Conservation (phyloP, 2,329 filamentous ascomycete genomes). For the Hypoxylon sp. region DNA sequence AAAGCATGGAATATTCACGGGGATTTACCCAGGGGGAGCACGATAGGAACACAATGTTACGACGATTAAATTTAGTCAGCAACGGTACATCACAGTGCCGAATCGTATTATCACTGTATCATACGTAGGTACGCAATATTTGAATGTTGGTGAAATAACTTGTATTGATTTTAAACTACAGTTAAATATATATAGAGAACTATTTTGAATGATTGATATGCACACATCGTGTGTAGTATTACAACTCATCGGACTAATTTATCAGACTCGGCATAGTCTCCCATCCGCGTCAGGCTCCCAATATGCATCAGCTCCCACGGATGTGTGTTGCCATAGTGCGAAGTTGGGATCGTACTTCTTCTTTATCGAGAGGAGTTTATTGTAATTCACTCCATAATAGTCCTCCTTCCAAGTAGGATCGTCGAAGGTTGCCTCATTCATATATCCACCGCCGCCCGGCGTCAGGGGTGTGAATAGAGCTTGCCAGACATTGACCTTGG, state of each 20-base stretch:
- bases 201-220: no score
- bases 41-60: no score
- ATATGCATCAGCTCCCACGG: conserved; percentile 14
- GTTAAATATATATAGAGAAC: neutral
- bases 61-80: no score
- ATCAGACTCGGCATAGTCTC: conserved; percentile 24
- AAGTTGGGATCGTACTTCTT: conserved; percentile 54
- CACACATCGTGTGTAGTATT: no score
- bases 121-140: no score
- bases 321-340: conserved; percentile 12
- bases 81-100: no score
- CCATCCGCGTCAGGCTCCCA: conserved; percentile 15
- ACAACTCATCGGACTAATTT: neutral
- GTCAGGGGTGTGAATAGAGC: conserved; percentile 36
- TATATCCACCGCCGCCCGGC: conserved; percentile 46
- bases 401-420: conserved; percentile 49
- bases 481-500: conserved; percentile 18
- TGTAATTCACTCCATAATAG: conserved; percentile 55
- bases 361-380: conserved; percentile 54
- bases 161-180: neutral
- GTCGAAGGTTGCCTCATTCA: conserved; percentile 58
- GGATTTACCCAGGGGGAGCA: no score
- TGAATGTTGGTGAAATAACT: neutral
- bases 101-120: no score
- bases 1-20: no score